Conservation (phyloP, 2,329 filamentous ascomycete genomes). For the Ophiosphaerella korrae region DNA sequence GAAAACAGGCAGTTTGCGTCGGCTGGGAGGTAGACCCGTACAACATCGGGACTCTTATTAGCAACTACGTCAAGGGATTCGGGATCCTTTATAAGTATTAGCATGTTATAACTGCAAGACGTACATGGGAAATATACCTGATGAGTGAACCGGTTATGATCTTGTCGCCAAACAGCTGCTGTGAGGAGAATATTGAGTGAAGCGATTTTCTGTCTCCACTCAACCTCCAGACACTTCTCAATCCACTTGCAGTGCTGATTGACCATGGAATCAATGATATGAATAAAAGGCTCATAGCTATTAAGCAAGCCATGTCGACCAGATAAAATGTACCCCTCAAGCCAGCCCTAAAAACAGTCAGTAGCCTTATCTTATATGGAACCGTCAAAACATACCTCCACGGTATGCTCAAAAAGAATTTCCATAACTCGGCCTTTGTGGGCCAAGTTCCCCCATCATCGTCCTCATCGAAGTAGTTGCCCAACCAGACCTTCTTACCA, state of each 20-base stretch:
- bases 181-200: slow-evolving; percentile 82
- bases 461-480: slow-evolving; percentile 78
- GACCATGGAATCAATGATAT: slow-evolving; percentile 84
- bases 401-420: slow-evolving; percentile 81
- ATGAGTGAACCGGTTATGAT: slow-evolving; percentile 84
- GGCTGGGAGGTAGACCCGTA: slow-evolving; percentile 79
- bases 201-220: slow-evolving; percentile 74
- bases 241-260: slow-evolving; percentile 88
- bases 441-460: slow-evolving; percentile 74
- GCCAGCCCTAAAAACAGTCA: slow-evolving; percentile 56
- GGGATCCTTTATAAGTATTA: slow-evolving; percentile 56
- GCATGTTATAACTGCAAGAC: too few species aligned
- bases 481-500: slow-evolving; percentile 81
- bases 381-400: slow-evolving; percentile 57
- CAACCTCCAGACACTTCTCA: slow-evolving; percentile 78
- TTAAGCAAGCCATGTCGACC: slow-evolving; percentile 78
- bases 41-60: slow-evolving; percentile 80
- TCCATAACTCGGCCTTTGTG: slow-evolving; percentile 77
- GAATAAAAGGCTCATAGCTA: slow-evolving; percentile 82
- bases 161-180: slow-evolving; percentile 79
- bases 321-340: slow-evolving; percentile 77
- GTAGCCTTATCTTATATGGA: background rate
- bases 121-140: slow-evolving; percentile 47
- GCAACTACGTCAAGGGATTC: slow-evolving; percentile 79
- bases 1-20: slow-evolving; percentile 80